Base-by-base conservation (phyloP, 2,329 filamentous ascomycete genomes). In the Fusarium sp. region DNA sequence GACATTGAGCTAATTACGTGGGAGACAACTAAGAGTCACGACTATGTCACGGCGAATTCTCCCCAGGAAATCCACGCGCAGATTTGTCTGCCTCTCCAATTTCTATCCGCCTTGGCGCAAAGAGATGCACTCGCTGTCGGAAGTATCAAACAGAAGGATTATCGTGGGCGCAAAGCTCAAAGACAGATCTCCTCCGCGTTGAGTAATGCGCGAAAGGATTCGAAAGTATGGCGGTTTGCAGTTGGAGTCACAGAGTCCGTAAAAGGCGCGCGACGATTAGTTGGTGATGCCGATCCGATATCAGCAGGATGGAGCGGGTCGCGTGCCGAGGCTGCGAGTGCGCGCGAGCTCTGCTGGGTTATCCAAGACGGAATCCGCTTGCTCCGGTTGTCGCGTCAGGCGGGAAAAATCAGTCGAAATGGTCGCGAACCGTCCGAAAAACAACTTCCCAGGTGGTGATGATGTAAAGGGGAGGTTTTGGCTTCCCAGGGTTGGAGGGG, bases 11-110 rank as follows among this genome's bases (percentile, higher is more conserved):
- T 78, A 76, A 78, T 82, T 82, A 82, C 80, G 79, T 79, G 75
- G 77, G 76, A 76, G 76, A 80, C 74, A 78, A 77, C 78, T 79
- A 81, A 76, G 75, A 77, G 66, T 81, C 80, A 83, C 80, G 76
- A 81, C 81, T 81, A 82, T 78, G 70, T 77, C 78, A 80, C 79
- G 70, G 68, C 74, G 73, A 72, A 69, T 60, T 76, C 70, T 72
- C 67, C 76, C 75, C 74, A 68, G 67, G 63, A 76, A 71, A 72
- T 79, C 59, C 76, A 67, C 66, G 74, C 76, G 67, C 66, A 78
- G 63, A 64, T 74, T 76, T 67, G 60, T 66, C 61, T 74, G 65
- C 66, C 56, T 76, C 70, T 75, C 75, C 73, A 71, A 78, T 64
- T 71, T 71, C 70, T 73, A 70, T 70, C 71, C 70, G 70, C 61